Evolutionary conservation across 106 monocot species (phyloP).

Genomic region (Ottelia alismoides): DNA sequence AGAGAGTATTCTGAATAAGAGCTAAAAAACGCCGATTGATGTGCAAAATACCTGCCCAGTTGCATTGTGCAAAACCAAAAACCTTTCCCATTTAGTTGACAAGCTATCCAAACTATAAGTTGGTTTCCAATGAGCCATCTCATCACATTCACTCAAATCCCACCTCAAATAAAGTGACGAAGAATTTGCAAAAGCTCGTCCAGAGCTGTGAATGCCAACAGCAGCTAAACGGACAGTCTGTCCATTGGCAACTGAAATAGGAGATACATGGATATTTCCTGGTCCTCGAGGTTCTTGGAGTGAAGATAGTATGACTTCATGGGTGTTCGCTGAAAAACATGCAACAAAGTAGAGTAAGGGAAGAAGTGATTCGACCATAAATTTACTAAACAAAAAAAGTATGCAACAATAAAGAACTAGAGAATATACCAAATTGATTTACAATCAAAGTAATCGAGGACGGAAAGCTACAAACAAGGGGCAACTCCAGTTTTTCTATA

Average conservation of each 20-base stretch:
- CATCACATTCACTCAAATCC: constrained; percentile 74
- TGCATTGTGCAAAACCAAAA: constrained; percentile 57
- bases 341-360: constrained; percentile 6
- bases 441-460: constrained; percentile 63
- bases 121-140: constrained; percentile 53
- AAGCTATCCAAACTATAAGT: constrained; percentile 14
- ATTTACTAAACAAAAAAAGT: neutral
- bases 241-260: constrained; percentile 58
- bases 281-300: constrained; percentile 38
- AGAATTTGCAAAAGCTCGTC: constrained; percentile 80
- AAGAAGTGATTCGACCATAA: neutral
- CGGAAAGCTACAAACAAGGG: constrained; percentile 65
- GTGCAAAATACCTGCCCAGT: constrained; percentile 57
- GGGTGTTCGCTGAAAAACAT: constrained; percentile 39
- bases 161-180: constrained; percentile 87
- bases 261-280: constrained; percentile 36
- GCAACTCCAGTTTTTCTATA: constrained; percentile 38
- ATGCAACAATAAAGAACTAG: neutral
- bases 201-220: constrained; percentile 51
- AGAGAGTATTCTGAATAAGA: no score
- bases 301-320: constrained; percentile 47
- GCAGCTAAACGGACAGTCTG: constrained; percentile 64
- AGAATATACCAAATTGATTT: constrained; percentile 64
- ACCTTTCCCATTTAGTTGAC: constrained; percentile 62
- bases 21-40: no score